Percentiles rank a stretch among this genome's conserved stretches.
phyloP scores from a whole-genome alignment of 257 asterid species.

The Capsicum rhomboideum region DNA sequence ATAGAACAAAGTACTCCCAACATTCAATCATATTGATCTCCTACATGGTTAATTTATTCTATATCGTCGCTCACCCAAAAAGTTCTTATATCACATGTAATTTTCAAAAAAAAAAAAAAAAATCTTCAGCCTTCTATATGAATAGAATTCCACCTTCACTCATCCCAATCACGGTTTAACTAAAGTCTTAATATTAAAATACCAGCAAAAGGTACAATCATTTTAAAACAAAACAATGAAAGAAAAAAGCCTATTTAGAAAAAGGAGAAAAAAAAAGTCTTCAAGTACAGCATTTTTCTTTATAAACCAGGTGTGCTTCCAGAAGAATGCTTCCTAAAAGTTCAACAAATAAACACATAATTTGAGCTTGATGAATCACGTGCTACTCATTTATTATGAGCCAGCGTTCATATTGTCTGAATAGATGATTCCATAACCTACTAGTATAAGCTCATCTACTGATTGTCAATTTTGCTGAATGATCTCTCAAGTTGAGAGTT shows the following conservation, averaged over 20 bases:
- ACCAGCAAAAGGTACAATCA: neutral
- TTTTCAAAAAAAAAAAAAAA: too few species aligned
- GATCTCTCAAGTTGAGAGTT: too few species aligned
- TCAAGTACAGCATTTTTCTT: neutral
- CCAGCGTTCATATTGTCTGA: neutral
- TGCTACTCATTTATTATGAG: neutral
- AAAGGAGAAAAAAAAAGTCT: neutral
- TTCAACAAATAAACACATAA: neutral
- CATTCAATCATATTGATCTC: neutral
- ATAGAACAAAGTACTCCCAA: neutral
- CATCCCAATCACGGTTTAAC: neutral
- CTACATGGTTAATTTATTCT: neutral
- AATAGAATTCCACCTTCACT: neutral
- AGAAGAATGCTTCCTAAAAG: neutral
- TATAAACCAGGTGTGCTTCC: neutral
- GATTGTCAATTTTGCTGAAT: too few species aligned
- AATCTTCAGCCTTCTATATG: neutral
- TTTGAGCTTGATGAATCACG: neutral
- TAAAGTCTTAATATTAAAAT: neutral
- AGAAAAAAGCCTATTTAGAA: neutral
- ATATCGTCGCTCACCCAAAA: neutral
- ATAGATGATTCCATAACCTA: neutral
- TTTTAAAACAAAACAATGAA: neutral
- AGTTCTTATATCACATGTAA: neutral
- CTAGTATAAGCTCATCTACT: neutral